Evolutionary conservation across 306 rosid genomes (phyloP).

Genomic region (Notholithocarpus densiflorus): DNA sequence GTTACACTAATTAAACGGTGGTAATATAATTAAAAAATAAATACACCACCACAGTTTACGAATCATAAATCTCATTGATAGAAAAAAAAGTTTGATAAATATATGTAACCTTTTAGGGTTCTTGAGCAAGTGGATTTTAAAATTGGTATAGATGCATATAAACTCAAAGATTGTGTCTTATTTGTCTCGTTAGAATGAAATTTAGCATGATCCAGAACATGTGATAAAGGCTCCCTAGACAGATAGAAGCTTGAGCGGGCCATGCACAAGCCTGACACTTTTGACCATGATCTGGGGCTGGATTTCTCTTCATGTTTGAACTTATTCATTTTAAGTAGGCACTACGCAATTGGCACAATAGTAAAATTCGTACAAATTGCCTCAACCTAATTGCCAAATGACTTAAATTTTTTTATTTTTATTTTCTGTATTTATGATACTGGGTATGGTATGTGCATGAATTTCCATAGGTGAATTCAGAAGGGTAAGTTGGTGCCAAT

Average conservation of each 20-base stretch:
- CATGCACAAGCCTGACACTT: slow-evolving; percentile 3
- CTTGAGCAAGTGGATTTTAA: neutral
- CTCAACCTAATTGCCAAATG: no score
- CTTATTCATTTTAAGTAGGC: no score
- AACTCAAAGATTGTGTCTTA: neutral
- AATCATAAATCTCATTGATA: neutral
- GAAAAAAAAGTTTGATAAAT: neutral
- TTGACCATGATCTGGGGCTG: neutral
- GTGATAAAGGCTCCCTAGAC: neutral
- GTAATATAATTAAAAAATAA: neutral
- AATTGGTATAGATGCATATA: neutral
- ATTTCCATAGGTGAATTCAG: no score
- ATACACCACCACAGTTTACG: neutral
- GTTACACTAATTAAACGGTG: no score
- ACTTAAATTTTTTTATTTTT: no score
- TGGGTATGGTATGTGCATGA: no score
- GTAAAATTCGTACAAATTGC: no score
- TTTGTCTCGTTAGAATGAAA: neutral
- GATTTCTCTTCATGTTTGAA: neutral
- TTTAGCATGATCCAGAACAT: neutral
- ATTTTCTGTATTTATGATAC: no score
- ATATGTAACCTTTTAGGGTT: neutral
- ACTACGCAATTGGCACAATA: no score
- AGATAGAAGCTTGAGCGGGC: neutral
- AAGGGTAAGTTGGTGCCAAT: no score